These are phyloP conservation scores for Triadica sebifera DNA, from an alignment of 345 rosid genomes.

Conservation along the genomic window DNA sequence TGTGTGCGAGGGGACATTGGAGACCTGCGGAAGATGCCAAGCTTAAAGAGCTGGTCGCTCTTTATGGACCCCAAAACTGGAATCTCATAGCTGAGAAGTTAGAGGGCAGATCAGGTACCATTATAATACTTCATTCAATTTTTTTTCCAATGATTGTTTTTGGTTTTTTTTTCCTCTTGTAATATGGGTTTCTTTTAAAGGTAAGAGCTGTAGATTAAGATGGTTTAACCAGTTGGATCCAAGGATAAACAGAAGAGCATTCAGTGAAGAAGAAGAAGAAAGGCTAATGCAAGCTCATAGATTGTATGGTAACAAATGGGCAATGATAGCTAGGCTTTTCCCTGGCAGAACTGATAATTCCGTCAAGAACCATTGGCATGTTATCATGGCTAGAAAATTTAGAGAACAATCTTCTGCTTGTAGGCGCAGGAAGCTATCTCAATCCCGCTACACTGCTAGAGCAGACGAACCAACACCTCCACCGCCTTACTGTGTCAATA, in stretches of 20 bases:
- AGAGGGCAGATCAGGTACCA: slow-evolving; percentile 94
- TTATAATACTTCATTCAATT: neutral
- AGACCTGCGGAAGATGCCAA: slow-evolving; percentile 89
- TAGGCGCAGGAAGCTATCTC: slow-evolving; percentile 63
- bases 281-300: slow-evolving; percentile 92
- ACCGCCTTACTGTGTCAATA: slow-evolving; percentile 22
- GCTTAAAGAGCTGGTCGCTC: slow-evolving; percentile 87
- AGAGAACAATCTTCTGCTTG: slow-evolving; percentile 80
- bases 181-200: slow-evolving; percentile 26
- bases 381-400: slow-evolving; percentile 91
- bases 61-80: slow-evolving; percentile 98
- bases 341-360: slow-evolving; percentile 99
- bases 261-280: slow-evolving; percentile 94
- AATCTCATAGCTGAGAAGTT: slow-evolving; percentile 94
- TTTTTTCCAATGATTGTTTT: neutral
- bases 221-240: slow-evolving; percentile 99
- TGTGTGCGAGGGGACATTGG: slow-evolving; percentile 97
- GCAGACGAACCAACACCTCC: slow-evolving; percentile 24
- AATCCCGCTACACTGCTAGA: slow-evolving; percentile 22
- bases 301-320: slow-evolving; percentile 97
- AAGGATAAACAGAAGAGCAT: slow-evolving; percentile 84
- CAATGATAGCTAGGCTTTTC: slow-evolving; percentile 93
- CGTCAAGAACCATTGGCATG: slow-evolving; percentile 99
- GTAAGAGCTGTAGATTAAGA: slow-evolving; percentile 91
- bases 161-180: too few species aligned